Evolutionary conservation across 2,329 filamentous ascomycete species (phyloP), one percentile per base, ranked within the genome.

Genomic region (Fusarium metavorans): DNA sequence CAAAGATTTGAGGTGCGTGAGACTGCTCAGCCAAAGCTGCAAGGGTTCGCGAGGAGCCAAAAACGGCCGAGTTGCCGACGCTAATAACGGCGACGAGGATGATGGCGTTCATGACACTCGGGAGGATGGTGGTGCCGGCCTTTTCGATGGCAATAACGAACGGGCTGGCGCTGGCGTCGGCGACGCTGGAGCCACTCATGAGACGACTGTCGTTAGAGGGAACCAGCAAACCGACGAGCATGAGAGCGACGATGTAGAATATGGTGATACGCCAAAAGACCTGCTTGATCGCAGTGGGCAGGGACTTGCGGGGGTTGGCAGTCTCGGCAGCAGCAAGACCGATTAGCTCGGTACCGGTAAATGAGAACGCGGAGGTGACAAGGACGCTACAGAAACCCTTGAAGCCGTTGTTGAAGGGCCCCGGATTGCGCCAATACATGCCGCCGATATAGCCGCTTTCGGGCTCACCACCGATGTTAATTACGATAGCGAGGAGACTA

Each of bases 241-340:
- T 90, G 6, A 98, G 88, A 0, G 94, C 93, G n/a, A 97, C 91
- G 58, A 98, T 88, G 84, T 98, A 98, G 85, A 98, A 98, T 66
- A 97, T 88, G 9, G 91, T 91, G 80, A 98, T 97, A 78, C 95
- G 92, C 95, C 95, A 98, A 83, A 98, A 98, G 20, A 98, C 95
- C 81, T 97, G 95, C 84, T 97, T 97, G 78, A 97, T 92, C 6
- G 95, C 95, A 0, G 91, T 94, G 0, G 95, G 95, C 0, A 98
- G 87, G 0, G 93, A 94, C 80, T 97, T 94, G 63, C 92, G 89
- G 2, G 93, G 93, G 77, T 95, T 94, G 23, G 89, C 90, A 0
- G 93, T 93, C 81, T 95, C 93, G 43, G 93, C 93, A 1, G 93
- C 93, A 4, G 93, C 93, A 13, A 95, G 88, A 64, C 93, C 93